Evolutionary conservation across 139 green algal genomes (phyloP).

Genomic region (Chlamydomonas eustigma): DNA sequence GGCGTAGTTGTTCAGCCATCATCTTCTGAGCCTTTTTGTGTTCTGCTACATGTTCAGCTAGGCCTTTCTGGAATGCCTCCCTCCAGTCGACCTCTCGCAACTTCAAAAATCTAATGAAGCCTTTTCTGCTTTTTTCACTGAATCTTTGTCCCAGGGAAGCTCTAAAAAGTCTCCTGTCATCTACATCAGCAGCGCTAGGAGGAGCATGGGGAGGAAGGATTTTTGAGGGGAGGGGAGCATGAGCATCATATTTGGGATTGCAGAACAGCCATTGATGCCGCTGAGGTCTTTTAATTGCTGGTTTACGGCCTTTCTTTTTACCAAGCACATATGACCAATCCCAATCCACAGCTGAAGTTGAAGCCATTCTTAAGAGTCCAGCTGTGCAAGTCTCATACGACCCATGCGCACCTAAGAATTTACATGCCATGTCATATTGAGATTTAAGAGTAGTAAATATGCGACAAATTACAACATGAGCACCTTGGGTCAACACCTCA

Average conservation of each 20-base stretch:
- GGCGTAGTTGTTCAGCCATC: background rate
- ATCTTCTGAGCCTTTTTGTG: slow-evolving; percentile 5
- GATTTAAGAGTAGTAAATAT: too few species aligned
- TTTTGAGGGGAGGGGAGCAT: slow-evolving; percentile 16
- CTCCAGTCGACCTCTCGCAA: slow-evolving; percentile 40
- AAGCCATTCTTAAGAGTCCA: too few species aligned
- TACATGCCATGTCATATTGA: too few species aligned
- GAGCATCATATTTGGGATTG: slow-evolving; percentile 40
- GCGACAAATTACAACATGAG: too few species aligned
- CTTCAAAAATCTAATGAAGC: slow-evolving; percentile 20
- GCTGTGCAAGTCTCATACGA: too few species aligned
- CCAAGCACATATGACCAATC: slow-evolving; percentile 31
- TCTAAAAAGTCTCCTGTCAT: slow-evolving; percentile 26
- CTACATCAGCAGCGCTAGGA: background rate
- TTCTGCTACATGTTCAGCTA: slow-evolving; percentile 17
- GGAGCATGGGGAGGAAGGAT: slow-evolving; percentile 36
- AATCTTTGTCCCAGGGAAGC: background rate
- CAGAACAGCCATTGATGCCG: slow-evolving; percentile 54
- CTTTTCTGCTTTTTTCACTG: background rate
- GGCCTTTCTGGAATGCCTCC: slow-evolving; percentile 33
- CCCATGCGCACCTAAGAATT: too few species aligned
- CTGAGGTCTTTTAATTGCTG: slow-evolving; percentile 35
- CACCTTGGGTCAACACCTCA: too few species aligned
- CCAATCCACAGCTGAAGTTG: slow-evolving; percentile 27
- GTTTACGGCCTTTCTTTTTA: slow-evolving; percentile 32